Base-by-base conservation (phyloP, 2,329 filamentous ascomycete species). In the Elsinoe australis region DNA sequence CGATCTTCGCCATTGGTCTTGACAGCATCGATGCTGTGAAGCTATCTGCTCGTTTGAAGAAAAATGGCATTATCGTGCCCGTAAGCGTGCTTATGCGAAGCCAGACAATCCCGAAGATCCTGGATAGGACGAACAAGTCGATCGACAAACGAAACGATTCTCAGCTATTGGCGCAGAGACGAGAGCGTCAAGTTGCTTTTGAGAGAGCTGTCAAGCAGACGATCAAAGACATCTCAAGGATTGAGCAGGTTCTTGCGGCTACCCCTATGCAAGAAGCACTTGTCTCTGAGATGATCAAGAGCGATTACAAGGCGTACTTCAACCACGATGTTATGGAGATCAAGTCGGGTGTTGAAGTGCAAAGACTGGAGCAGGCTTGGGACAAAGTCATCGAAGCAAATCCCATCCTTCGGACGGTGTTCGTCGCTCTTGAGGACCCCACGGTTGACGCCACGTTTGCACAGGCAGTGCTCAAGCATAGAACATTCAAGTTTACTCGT, bases 1-100 rank as follows among this genome's bases (percentile, higher is more conserved):
- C 83, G 0, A 78, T 95, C 8, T 81, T 94, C 31, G 81, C 90
- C 56, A 73, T 95, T 24, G 89, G 89, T 0, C 73, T 95, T 5
- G 90, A 95, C 68, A 95, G 89, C 58, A 94, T 95, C 50, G 89
- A 95, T 63, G 78, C 84, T 1, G 90, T 95, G 62, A 94, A 87
- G 57, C 68, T 95, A 0, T 83, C 85, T 0, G 81, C 87, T 0
- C 75, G 80, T 47, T 70, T 95, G 1, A 83, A 76, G 53, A 76
- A 73, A 35, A 64, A 66, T 3, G 75, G 74, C 0, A 67, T 92
- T 15, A 60, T 67, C 0, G 62, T 94, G 8, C 69, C 82, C 0
- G 79, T 89, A n/a, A 85, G 86, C 55, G 71, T 74, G n/a, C 81
- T 95, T 17, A 83, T 94, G 73, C 81, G 77, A 46, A 73, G 73